Evolutionary conservation across 2,329 filamentous ascomycete genomes (phyloP).

Genomic region (Colletotrichum kahawae): DNA sequence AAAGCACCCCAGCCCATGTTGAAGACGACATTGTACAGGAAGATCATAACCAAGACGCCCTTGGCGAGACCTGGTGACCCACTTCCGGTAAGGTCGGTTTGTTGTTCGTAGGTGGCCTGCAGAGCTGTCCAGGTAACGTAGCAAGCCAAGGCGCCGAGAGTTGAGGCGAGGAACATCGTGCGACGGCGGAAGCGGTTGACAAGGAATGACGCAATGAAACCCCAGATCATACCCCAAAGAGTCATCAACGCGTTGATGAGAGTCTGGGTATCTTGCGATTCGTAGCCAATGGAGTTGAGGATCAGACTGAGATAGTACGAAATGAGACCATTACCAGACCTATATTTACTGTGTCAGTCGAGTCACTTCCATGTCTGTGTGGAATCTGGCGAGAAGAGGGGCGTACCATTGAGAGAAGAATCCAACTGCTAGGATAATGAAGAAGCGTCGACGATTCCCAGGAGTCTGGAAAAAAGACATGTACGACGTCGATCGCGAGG

Average conservation of each 20-base stretch:
- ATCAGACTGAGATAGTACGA: constrained; percentile 43
- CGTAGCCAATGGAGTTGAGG: constrained; percentile 35
- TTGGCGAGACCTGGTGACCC: constrained; percentile 10
- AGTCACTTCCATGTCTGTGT: not conserved
- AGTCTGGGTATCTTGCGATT: constrained; percentile 28
- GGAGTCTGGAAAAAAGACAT: constrained; percentile 24
- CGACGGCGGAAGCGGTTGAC: constrained; percentile 21
- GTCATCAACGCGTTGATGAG: constrained; percentile 33
- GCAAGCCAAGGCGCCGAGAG: constrained; percentile 27
- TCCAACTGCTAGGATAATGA: constrained; percentile 52
- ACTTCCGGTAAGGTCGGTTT: constrained; percentile 14
- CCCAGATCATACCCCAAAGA: constrained; percentile 21
- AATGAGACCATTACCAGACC: constrained; percentile 33
- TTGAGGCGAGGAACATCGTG: constrained; percentile 34
- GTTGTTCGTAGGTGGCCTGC: constrained; percentile 25
- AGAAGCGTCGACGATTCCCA: constrained; percentile 40
- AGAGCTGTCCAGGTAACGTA: constrained; percentile 23
- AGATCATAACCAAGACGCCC: constrained; percentile 38
- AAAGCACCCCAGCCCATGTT: constrained; percentile 44
- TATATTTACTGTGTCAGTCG: constrained; percentile 34
- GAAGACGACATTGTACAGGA: constrained; percentile 34
- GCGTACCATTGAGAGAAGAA: constrained; percentile 43
- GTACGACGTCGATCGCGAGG: constrained; percentile 20
- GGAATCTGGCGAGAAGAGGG: not conserved
- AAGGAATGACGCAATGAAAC: constrained; percentile 35